Evolutionary conservation across 208 protist species (phyloP).

Genomic region (Wallacemonas sp.): DNA sequence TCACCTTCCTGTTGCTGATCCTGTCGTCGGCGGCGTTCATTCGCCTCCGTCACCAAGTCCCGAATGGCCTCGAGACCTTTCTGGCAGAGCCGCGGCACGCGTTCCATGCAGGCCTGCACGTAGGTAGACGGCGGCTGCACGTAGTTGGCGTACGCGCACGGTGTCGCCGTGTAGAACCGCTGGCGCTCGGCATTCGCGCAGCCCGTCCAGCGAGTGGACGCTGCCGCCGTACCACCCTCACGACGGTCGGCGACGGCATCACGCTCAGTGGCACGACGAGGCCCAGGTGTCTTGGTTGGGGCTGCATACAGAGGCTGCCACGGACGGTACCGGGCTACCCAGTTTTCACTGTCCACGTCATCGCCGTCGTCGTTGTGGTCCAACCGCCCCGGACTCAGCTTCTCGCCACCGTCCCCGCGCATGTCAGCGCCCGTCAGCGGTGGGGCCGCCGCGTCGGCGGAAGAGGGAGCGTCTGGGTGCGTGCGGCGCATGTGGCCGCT

Average conservation of each 20-base stretch:
- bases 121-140: constrained; percentile 35
- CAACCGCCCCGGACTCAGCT: background rate
- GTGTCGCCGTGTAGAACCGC: constrained; percentile 9
- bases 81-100: constrained; percentile 40
- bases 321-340: background rate
- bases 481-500: background rate
- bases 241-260: too few relatives aligned
- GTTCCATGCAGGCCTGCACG: constrained; percentile 33
- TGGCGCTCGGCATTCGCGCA: background rate
- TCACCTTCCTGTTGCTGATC: background rate
- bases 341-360: background rate
- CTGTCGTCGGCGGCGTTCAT: background rate
- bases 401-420: background rate
- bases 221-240: too few relatives aligned
- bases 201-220: background rate
- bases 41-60: constrained; percentile 18
- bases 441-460: too few relatives aligned
- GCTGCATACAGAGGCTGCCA: background rate
- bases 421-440: too few relatives aligned
- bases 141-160: constrained; percentile 71
- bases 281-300: too few relatives aligned
- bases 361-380: background rate
- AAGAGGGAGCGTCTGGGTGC: background rate
- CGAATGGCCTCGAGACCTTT: constrained; percentile 58
- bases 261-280: too few relatives aligned